Evolutionary conservation across 1,284 basidiomycete genomes (phyloP).

Genomic region (Marasmius tenuissimus): DNA sequence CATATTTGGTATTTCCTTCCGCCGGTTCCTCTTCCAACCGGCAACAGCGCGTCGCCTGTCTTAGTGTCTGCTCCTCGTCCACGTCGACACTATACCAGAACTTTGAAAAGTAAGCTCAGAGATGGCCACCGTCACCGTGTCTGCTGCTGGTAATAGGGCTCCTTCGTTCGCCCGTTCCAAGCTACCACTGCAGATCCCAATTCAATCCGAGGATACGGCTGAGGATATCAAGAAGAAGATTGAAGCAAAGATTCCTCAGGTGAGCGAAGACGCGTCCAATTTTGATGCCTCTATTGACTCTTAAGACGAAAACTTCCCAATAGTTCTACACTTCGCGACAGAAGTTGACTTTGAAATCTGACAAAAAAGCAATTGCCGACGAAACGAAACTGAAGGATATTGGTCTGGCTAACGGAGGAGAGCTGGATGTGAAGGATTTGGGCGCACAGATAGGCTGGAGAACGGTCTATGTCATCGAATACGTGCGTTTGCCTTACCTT

Average conservation of each 20-base stretch:
- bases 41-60: background rate
- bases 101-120: background rate
- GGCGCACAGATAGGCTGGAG: conserved; percentile 87
- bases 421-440: conserved; percentile 82
- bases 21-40: too few relatives aligned
- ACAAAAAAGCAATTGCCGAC: conserved; percentile 63
- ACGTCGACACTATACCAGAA: background rate
- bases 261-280: conserved; percentile 29
- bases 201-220: conserved; percentile 52
- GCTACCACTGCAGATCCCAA: conserved; percentile 58
- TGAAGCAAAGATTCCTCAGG: conserved; percentile 58
- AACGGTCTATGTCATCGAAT: conserved; percentile 88
- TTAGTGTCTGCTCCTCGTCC: background rate
- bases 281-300: background rate
- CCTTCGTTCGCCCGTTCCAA: conserved; percentile 44
- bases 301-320: conserved; percentile 1
- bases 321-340: conserved; percentile 77
- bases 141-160: conserved; percentile 42
- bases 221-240: conserved; percentile 62
- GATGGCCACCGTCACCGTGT: conserved; percentile 65
- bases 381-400: conserved; percentile 59
- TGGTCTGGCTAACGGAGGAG: conserved; percentile 56
- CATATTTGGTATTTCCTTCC: too few relatives aligned
- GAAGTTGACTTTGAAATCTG: conserved; percentile 64
- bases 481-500: conserved; percentile 55